A percentile compares a stretch with the other conserved stretches of the same genome.
Conservation (phyloP, 768 basidiomycete species). For the Imleria badia region DNA sequence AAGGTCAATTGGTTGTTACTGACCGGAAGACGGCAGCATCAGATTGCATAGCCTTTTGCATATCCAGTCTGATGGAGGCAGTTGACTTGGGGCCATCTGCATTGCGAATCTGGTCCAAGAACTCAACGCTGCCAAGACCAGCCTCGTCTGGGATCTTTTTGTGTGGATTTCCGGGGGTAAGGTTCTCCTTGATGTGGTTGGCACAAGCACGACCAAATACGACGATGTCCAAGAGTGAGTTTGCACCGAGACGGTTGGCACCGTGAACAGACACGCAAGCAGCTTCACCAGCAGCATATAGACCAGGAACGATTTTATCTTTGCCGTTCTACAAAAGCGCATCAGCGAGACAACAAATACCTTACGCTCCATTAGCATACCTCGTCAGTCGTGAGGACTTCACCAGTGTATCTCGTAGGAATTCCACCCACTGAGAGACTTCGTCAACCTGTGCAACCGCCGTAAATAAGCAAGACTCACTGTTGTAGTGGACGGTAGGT, state of each 20-base stretch:
- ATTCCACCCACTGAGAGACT: conserved; percentile 88
- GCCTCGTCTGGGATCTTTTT: conserved; percentile 84
- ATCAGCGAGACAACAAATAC: not conserved
- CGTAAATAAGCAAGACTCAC: conserved; percentile 47
- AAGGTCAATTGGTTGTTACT: conserved; percentile 6
- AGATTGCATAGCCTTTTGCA: conserved; percentile 99
- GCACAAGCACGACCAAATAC: conserved; percentile 99
- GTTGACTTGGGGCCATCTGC: conserved; percentile 83
- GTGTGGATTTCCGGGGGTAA: conserved; percentile 88
- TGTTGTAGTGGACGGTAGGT: conserved; percentile 98
- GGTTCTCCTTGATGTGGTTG: conserved; percentile 91
- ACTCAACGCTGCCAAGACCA: conserved; percentile 80
- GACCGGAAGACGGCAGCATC: conserved; percentile 97
- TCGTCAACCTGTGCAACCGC: conserved; percentile 10
- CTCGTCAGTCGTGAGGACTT: conserved; percentile 86
- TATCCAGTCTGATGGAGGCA: conserved; percentile 85
- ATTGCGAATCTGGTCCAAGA: conserved; percentile 86
- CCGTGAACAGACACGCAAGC: conserved; percentile 99
- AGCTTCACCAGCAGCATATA: conserved; percentile 98
- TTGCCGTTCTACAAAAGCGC: conserved; percentile 61
- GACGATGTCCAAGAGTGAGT: conserved; percentile 97
- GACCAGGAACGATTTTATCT: conserved; percentile 91
- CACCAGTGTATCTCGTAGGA: conserved; percentile 97
- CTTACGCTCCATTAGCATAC: conserved; percentile 24
- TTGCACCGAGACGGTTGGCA: conserved; percentile 98